phyloP scores from a whole-genome alignment of 768 basidiomycete species.

The Boletus sp. region DNA sequence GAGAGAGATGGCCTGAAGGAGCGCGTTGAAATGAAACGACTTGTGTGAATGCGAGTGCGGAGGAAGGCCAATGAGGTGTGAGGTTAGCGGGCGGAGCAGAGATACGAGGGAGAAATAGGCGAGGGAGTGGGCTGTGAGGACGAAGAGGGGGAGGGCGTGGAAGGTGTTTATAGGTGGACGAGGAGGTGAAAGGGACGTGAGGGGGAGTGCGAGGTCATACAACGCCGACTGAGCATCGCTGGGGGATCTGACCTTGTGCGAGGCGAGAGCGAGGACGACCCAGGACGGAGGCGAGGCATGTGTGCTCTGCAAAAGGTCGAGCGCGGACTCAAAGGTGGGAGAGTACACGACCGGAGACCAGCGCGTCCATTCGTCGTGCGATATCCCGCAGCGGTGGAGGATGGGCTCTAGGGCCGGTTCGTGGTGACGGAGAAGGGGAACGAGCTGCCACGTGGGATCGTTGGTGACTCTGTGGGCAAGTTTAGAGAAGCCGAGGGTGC shows the following conservation, averaged over 20 bases:
- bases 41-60: slow-evolving; percentile 13
- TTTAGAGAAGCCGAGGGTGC: slow-evolving; percentile 28
- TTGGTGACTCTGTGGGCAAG: slow-evolving; percentile 36
- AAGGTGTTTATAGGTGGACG: slow-evolving; percentile 9
- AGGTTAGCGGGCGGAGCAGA: slow-evolving; percentile 45
- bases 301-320: slow-evolving; percentile 19
- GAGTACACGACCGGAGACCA: slow-evolving; percentile 41
- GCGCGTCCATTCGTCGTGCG: slow-evolving; percentile 36
- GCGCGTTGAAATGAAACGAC: slow-evolving; percentile 47
- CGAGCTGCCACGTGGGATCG: slow-evolving; percentile 43
- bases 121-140: slow-evolving; percentile 43
- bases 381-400: slow-evolving; percentile 33
- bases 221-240: slow-evolving; percentile 44
- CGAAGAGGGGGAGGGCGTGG: slow-evolving; percentile 10
- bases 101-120: slow-evolving; percentile 47
- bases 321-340: slow-evolving; percentile 34
- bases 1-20: slow-evolving; percentile 51
- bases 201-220: slow-evolving; percentile 42
- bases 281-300: slow-evolving; percentile 42
- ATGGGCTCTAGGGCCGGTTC: slow-evolving; percentile 14
- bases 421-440: slow-evolving; percentile 32
- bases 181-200: slow-evolving; percentile 34
- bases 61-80: slow-evolving; percentile 39
- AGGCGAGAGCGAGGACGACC: slow-evolving; percentile 52
- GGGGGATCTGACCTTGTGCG: slow-evolving; percentile 44